Base-by-base conservation (phyloP, 208 protist species). In the Leptomonas pyrrhocoris region DNA sequence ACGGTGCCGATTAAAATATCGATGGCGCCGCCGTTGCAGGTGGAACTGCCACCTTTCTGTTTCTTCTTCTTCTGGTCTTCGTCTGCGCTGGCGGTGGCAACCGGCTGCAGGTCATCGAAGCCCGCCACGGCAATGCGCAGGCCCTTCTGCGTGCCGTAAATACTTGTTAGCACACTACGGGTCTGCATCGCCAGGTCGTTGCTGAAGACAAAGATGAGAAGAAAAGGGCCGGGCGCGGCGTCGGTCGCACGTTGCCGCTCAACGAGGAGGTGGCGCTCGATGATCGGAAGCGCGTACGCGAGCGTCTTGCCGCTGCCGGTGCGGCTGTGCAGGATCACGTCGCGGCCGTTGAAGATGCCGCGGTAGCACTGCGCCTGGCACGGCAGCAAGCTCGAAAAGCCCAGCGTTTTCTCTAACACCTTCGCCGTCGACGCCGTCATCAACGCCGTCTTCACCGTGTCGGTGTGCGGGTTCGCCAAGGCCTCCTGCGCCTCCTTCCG, bases 301-400 rank as follows among this genome's bases (percentile, higher is more conserved):
- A 99, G 75, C 36, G 99, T 99, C 85, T 99, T 99, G 30, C 98
- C 98, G 68, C 84, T 95, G 58, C 96, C 96, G 30, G 96, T 98
- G 68, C 95, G 92, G 64, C 94, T 96, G 79, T 98, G 94, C 55
- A 97, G 80, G 43, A 98, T 91, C 56, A 97, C 82, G 63, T 98
- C 94, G 42, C 89, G 85, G 25, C 89, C 83, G 43, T 87, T 85
- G 61, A 95, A 94, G 50, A 96, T 90, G 38, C 89, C 89, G 27
- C 84, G 83, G 70, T 94, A 96, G 77, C 87, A 94, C 73, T 96
- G 89, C 42, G 92, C 89, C 68, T 96, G 92, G 67, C 84, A 89
- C 13, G 87, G 87, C 46, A 95, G 77, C 40, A 96, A 74, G 12
- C 27, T 53, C 1, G 45, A 68, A 62, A 93, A 96, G n/a, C 77